phyloP scores from a whole-genome alignment of 1,284 basidiomycete genomes.

The Naganishia sp. region DNA sequence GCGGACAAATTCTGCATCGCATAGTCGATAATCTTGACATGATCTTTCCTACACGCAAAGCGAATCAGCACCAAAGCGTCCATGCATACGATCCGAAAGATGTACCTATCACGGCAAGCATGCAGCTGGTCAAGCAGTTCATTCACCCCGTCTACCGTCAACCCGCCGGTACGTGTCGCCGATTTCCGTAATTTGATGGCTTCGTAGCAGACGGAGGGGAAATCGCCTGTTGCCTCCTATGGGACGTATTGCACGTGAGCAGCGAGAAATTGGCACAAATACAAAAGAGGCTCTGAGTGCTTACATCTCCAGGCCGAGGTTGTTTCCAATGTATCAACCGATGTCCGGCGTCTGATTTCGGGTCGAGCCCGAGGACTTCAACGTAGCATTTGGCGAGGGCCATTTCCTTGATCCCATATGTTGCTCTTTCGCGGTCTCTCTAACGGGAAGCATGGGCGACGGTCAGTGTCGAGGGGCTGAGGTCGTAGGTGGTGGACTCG shows the following conservation, averaged over 20 bases:
- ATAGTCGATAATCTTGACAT: conserved; percentile 70
- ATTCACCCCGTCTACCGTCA: conserved; percentile 80
- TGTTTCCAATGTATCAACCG: conserved; percentile 86
- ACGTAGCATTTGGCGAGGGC: conserved; percentile 86
- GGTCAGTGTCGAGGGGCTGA: too few relatives aligned
- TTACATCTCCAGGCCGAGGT: conserved; percentile 55
- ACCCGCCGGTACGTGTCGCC: conserved; percentile 61
- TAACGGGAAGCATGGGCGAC: too few relatives aligned
- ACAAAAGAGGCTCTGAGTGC: too few relatives aligned
- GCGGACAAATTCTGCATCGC: conserved; percentile 76
- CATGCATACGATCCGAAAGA: conserved; percentile 14
- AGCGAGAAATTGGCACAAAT: too few relatives aligned
- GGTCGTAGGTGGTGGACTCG: conserved; percentile 36
- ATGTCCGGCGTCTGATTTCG: conserved; percentile 73
- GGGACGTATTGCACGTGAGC: too few relatives aligned
- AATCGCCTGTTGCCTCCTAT: conserved; percentile 65
- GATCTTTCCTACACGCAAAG: conserved; percentile 62
- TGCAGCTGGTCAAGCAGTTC: conserved; percentile 69
- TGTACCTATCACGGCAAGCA: conserved; percentile 39
- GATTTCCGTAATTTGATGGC: conserved; percentile 78
- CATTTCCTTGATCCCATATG: conserved; percentile 89
- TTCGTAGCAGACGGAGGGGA: conserved; percentile 78
- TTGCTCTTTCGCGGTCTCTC: conserved; percentile 84
- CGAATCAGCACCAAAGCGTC: conserved; percentile 5
- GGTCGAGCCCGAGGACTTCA: conserved; percentile 77